phyloP scores from a whole-genome alignment of 805 yeast genomes.

The Kodamaea kaohsiungensis region DNA sequence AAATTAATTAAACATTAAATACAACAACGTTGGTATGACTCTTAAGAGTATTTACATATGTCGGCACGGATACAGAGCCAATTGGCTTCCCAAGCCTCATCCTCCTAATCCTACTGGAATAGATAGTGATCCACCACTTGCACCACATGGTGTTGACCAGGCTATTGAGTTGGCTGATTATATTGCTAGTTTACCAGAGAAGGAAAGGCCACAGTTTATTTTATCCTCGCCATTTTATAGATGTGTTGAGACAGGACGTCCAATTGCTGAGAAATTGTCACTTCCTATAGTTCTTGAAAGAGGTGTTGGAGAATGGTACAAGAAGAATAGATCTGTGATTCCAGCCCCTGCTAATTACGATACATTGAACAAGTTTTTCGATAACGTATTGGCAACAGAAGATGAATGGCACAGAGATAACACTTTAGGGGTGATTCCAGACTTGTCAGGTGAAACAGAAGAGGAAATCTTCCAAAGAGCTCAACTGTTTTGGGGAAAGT shows the following conservation, averaged over 20 bases:
- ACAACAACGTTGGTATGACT: slow-evolving; percentile 22
- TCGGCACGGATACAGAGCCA: slow-evolving; percentile 88
- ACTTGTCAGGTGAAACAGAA: slow-evolving; percentile 70
- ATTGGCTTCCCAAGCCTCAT: slow-evolving; percentile 76
- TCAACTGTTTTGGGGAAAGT: slow-evolving; percentile 49
- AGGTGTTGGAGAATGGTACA: slow-evolving; percentile 94
- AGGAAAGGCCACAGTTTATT: slow-evolving; percentile 67
- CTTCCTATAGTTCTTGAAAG: slow-evolving; percentile 67
- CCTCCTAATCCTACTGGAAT: slow-evolving; percentile 86
- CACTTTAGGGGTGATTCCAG: slow-evolving; percentile 61
- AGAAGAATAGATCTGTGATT: slow-evolving; percentile 61
- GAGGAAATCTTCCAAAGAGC: slow-evolving; percentile 69
- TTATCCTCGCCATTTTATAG: slow-evolving; percentile 86
- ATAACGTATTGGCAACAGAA: slow-evolving; percentile 28
- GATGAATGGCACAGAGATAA: slow-evolving; percentile 47
- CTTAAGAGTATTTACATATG: slow-evolving; percentile 66
- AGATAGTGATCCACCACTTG: slow-evolving; percentile 84
- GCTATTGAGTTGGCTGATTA: slow-evolving; percentile 75
- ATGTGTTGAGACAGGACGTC: slow-evolving; percentile 79
- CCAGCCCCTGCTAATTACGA: slow-evolving; percentile 67
- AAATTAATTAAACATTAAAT: background rate
- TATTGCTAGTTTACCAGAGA: slow-evolving; percentile 40
- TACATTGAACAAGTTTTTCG: slow-evolving; percentile 54
- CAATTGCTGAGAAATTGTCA: slow-evolving; percentile 60
- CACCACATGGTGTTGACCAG: slow-evolving; percentile 86